A percentile compares a stretch with the other conserved stretches of the same genome.
These are phyloP conservation scores for Phytophthora hybrid DNA, from an alignment of 352 stramenopile species.

Conservation along the genomic window DNA sequence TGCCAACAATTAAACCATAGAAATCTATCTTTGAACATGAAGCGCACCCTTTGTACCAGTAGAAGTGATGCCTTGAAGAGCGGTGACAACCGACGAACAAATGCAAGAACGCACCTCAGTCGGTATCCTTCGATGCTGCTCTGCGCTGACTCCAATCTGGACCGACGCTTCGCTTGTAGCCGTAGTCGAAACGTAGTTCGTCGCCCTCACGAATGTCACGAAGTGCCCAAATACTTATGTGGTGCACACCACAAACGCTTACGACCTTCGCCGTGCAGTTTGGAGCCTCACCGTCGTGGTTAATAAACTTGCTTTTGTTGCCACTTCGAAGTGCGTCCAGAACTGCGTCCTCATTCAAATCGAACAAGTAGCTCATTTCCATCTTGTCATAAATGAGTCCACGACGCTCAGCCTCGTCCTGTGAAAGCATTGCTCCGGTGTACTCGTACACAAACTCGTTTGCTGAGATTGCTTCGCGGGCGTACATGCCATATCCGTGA, in stretches of 20 bases:
- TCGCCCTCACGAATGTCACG: conserved; percentile 80
- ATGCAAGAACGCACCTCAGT: conserved; percentile 17
- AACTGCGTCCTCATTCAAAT: conserved; percentile 89
- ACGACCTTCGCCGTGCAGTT: conserved; percentile 87
- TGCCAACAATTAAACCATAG: too few relatives aligned
- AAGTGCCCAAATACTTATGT: conserved; percentile 91
- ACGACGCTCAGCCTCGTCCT: conserved; percentile 69
- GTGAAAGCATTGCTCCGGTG: conserved; percentile 59
- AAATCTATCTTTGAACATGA: too few relatives aligned
- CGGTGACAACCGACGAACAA: background rate
- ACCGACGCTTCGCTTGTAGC: conserved; percentile 62
- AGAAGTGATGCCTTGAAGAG: background rate
- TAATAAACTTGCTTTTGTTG: conserved; percentile 94
- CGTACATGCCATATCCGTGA: conserved; percentile 66
- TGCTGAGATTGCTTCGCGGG: conserved; percentile 47
- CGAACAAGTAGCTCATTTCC: conserved; percentile 91
- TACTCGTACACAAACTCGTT: conserved; percentile 77
- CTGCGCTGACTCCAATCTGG: conserved; percentile 62
- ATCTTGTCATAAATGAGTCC: conserved; percentile 85
- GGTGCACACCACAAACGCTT: conserved; percentile 85
- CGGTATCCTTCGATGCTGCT: conserved; percentile 12
- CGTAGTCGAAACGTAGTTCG: conserved; percentile 73
- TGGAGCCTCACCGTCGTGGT: conserved; percentile 64
- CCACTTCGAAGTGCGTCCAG: conserved; percentile 90
- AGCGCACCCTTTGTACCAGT: background rate